Evolutionary conservation across 331 rosid genomes (phyloP).

Genomic region (Quercus phellos): DNA sequence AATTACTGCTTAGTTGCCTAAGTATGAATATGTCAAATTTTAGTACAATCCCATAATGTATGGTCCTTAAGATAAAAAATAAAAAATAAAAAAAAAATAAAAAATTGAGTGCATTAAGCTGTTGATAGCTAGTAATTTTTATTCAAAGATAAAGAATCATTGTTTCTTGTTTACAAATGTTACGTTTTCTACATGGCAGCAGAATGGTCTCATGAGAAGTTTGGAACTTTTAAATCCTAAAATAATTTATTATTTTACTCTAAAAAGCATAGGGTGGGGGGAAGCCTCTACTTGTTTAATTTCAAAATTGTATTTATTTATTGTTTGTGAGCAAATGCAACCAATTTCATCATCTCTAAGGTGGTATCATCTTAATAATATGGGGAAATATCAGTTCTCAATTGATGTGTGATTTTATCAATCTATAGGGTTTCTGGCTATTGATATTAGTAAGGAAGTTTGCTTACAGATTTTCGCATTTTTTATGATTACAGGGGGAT

Average conservation of each 20-base stretch:
- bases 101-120: neutral
- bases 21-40: neutral
- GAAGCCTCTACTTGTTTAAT: neutral
- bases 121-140: neutral
- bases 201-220: neutral
- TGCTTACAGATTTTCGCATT: constrained; percentile 23
- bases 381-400: too few relatives aligned
- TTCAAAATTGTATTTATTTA: neutral
- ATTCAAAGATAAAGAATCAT: neutral
- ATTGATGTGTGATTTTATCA: neutral
- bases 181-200: neutral
- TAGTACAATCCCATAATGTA: neutral
- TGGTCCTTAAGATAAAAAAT: neutral
- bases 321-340: too few relatives aligned
- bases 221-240: neutral
- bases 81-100: too few relatives aligned
- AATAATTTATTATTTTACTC: neutral
- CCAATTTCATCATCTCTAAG: too few relatives aligned
- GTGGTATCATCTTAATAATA: too few relatives aligned
- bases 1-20: neutral
- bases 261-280: neutral
- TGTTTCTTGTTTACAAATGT: neutral
- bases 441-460: neutral
- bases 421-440: constrained; percentile 5
- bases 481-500: constrained; percentile 59